These are phyloP conservation scores for Flaveria robusta DNA, from an alignment of 129 eudicot species.

Conservation along the genomic window DNA sequence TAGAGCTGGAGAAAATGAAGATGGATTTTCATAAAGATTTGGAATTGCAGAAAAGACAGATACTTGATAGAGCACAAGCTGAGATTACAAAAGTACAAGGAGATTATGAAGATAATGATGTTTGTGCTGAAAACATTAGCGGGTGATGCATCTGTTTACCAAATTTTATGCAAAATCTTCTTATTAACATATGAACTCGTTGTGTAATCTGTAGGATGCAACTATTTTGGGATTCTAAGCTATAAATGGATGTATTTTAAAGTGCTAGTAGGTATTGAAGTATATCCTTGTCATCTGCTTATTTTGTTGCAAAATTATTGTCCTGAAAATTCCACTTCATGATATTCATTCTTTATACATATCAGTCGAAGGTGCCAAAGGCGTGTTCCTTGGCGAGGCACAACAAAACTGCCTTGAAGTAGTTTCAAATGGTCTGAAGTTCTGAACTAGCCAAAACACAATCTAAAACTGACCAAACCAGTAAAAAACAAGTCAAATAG, in stretches of 20 bases:
- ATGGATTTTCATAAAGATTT: constrained; percentile 67
- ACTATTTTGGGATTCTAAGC: constrained; percentile 21
- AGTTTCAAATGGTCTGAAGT: no score
- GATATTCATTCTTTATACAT: no score
- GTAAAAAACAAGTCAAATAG: no score
- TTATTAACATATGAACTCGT: constrained; percentile 37
- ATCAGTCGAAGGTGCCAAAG: no score
- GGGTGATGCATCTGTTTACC: constrained; percentile 41
- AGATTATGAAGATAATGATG: constrained; percentile 56
- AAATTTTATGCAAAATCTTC: constrained; percentile 22
- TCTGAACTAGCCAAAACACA: no score
- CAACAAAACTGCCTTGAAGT: no score
- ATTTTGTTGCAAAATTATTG: constrained; percentile 7
- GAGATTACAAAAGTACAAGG: constrained; percentile 66
- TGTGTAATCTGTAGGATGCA: constrained; percentile 44
- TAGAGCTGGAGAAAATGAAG: constrained; percentile 80
- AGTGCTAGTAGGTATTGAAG: no score
- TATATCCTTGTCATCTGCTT: constrained; percentile 7
- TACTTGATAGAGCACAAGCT: constrained; percentile 72
- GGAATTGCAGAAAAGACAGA: constrained; percentile 76
- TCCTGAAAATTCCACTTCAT: background rate
- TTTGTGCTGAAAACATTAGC: constrained; percentile 51
- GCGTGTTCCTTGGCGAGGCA: no score
- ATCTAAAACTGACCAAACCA: no score
- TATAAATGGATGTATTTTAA: constrained; percentile 32